Evolutionary conservation across 148 eudicot species (phyloP), one percentile per base, ranked within the genome.

Genomic region (Amaranthus palmeri): DNA sequence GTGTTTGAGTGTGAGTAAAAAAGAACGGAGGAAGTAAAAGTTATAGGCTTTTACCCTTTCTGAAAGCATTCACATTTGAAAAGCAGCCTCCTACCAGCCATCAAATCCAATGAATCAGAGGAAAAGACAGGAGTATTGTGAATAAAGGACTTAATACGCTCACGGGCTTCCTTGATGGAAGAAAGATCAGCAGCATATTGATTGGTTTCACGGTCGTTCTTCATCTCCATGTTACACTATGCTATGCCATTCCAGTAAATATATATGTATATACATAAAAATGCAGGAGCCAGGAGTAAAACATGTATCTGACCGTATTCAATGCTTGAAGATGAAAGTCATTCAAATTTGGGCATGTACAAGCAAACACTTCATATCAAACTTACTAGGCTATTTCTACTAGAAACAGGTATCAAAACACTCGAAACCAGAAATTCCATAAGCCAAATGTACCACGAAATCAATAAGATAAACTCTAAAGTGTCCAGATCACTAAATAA

Each of bases 61-160:
- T 95, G 99, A 72, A 95, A 95, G 70, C 97, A 86, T 85, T 95
- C 99, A 82, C 99, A 95, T 80, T 95, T 95, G 65, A 95, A 95
- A 46, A 79, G 69, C 67, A 95, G 85, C 68, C 79, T 88, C 79
- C 88, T 91, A 69, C 96, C 97, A 67, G 96, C 79, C 44, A 92
- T 73, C 49, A 78, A 80, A 78, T 88, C 73, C 36, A 95, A 77
- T 56, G 97, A 89, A 69, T 89, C 89, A 0, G 99, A 91, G 54
- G 92, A 72, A 51, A 95, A 40, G 67, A 95, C 88, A 13, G 97
- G 93, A 69, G 99, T 95, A 71, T 36, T 81, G 76, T 91, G 96
- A 66, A 86, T 82, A 63, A 83, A 77, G 0, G 88, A 70, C 63
- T 71, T 72, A 72, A 95, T 95, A 49, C 93, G 88, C 2, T 73